Evolutionary conservation across 495 filamentous ascomycete species (phyloP).

Genomic region (Acidomyces sp.): DNA sequence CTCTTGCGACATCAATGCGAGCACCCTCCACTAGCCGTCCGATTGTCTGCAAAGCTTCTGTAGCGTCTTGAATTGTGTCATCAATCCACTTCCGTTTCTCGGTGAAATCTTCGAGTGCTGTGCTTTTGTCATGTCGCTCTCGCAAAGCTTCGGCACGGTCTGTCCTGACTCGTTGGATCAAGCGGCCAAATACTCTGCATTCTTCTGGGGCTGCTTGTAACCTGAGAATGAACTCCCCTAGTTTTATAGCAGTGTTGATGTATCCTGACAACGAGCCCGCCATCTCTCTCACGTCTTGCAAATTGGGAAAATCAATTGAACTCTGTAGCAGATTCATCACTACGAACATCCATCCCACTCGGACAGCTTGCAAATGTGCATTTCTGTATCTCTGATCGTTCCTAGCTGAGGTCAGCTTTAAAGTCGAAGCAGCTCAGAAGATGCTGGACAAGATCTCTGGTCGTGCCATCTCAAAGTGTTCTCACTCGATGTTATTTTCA

Average conservation of each 20-base stretch:
- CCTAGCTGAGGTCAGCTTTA: no score
- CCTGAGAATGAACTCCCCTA: conserved; percentile 1
- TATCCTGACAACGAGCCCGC: neutral
- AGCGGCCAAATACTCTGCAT: neutral
- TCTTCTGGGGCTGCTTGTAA: conserved; percentile 3
- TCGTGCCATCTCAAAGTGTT: no score
- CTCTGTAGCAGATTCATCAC: no score
- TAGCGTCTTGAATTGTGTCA: conserved; percentile 1
- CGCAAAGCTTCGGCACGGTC: conserved; percentile 8
- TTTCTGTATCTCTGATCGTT: no score
- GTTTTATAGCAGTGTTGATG: conserved; percentile 8
- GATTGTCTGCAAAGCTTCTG: conserved; percentile 1
- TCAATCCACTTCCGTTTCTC: conserved; percentile 5
- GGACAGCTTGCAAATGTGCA: no score
- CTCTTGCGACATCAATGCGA: neutral
- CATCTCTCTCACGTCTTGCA: no score
- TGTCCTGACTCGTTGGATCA: conserved; percentile 4
- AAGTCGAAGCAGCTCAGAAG: no score
- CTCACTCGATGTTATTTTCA: no score
- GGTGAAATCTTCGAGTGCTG: neutral
- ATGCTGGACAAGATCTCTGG: no score
- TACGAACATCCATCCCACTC: no score
- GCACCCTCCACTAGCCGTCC: conserved; percentile 3
- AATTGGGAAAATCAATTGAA: no score
- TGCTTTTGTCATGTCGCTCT: neutral